Evolutionary conservation across 164 flowering plant species (phyloP), one percentile per base, ranked within the genome.

Genomic region (Stephania yunnanensis): DNA sequence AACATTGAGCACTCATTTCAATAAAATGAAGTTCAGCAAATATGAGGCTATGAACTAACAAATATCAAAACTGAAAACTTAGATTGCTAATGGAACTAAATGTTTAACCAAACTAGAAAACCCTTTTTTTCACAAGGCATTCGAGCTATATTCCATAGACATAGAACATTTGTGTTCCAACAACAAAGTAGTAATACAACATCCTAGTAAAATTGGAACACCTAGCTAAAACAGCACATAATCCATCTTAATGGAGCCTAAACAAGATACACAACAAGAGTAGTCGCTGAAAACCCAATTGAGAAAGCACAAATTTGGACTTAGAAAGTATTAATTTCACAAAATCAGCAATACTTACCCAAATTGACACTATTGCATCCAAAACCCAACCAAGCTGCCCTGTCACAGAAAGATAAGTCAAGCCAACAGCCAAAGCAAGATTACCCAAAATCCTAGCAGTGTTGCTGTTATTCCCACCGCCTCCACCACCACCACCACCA

Each of bases 341-440:
- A 63, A 63, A 64, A 15, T 10, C 11, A 29, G 36, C 48, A n/a
- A 52, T 50, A 22, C 66, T 76, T 86, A 92, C 99, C 99, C 93
- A 87, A 74, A 95, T 75, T 73, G 99, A 95, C 74, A 95, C 91
- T 84, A 95, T 86, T n/a, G 94, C 85, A 86, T 95, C 99, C 78
- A 95, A 79, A 79, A 95, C 45, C 97, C 93, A 92, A 70, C 96
- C 97, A 84, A 95, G 90, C 80, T 95, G 97, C 25, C 94, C 97
- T 71, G 89, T 93, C 86, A 91, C 46, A 20, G 98, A 78, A 72
- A 95, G 92, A 88, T 95, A 92, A 80, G 95, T 85, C 79, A 93
- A 82, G 2, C 88, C 91, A 86, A 91, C 73, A 72, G 97, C 99
- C 82, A 93, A 80, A 86, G 86, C 95, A 81, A 93, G 81, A 87